Percentiles rank a stretch among this genome's conserved stretches.
These are phyloP conservation scores for Cytospora piceicola DNA, from an alignment of 2,329 filamentous ascomycete genomes.

Conservation along the genomic window DNA sequence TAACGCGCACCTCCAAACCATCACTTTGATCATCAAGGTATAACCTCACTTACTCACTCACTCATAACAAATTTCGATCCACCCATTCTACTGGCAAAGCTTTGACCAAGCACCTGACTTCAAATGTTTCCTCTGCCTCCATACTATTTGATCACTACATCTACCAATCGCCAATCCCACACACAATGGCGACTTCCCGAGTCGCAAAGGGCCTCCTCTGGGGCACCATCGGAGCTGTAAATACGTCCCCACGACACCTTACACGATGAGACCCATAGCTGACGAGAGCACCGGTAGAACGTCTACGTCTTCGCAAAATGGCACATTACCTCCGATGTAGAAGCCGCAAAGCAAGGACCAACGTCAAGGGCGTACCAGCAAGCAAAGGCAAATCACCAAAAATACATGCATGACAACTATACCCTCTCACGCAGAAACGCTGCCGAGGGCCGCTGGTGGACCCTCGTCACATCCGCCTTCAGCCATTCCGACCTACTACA, in stretches of 20 bases:
- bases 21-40: neutral
- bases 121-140: no score
- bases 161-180: neutral
- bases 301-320: conserved; percentile 24
- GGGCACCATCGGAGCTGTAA: conserved; percentile 29
- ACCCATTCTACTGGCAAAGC: neutral
- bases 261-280: neutral
- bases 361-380: neutral
- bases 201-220: conserved; percentile 26
- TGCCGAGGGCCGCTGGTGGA: conserved; percentile 35
- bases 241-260: neutral
- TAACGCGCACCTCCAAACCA: neutral
- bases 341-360: neutral
- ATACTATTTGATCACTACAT: neutral
- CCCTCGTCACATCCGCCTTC: conserved; percentile 33
- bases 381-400: conserved; percentile 1
- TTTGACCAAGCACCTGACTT: neutral
- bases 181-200: neutral
- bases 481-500: conserved; percentile 33
- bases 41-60: neutral
- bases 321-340: neutral
- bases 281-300: conserved; percentile 2
- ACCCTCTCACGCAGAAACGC: conserved; percentile 32
- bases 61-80: neutral
- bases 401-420: conserved; percentile 33